Percentiles rank a stretch among this genome's conserved stretches.
Conservation (phyloP, 768 basidiomycete genomes). For the Pulveroboletus sp. region DNA sequence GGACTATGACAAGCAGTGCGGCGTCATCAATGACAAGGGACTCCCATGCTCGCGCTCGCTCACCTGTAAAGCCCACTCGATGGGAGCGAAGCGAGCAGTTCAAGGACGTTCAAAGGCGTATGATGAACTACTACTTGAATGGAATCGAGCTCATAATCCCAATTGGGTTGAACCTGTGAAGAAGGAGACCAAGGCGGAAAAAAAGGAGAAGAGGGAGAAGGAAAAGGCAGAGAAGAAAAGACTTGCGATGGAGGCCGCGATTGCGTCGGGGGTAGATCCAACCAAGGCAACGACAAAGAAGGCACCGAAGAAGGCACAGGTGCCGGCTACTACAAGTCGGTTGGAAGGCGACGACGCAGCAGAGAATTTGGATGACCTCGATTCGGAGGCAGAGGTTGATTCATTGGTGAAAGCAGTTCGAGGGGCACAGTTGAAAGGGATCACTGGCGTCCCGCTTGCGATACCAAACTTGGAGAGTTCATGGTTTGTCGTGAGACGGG, state of each 20-base stretch:
- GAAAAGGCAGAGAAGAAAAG: slow-evolving; percentile 83
- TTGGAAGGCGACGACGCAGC: slow-evolving; percentile 55
- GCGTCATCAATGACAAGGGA: slow-evolving; percentile 94
- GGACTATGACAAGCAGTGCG: slow-evolving; percentile 89
- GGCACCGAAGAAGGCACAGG: slow-evolving; percentile 56
- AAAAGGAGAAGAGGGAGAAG: slow-evolving; percentile 76
- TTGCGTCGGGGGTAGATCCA: slow-evolving; percentile 51
- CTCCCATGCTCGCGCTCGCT: slow-evolving; percentile 91
- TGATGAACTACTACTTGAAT: slow-evolving; percentile 85
- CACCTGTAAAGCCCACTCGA: slow-evolving; percentile 97
- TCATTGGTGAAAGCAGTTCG: slow-evolving; percentile 61
- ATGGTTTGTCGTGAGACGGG: slow-evolving; percentile 78
- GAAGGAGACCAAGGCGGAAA: slow-evolving; percentile 80
- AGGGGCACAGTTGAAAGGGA: slow-evolving; percentile 49
- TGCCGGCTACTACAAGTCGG: slow-evolving; percentile 46
- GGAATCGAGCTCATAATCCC: slow-evolving; percentile 84
- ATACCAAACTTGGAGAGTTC: slow-evolving; percentile 68
- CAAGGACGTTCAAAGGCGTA: slow-evolving; percentile 78
- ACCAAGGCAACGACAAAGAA: slow-evolving; percentile 51
- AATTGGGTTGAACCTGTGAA: slow-evolving; percentile 87
- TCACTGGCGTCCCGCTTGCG: slow-evolving; percentile 63
- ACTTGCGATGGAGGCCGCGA: slow-evolving; percentile 64
- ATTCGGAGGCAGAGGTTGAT: slow-evolving; percentile 84
- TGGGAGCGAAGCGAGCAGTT: slow-evolving; percentile 94
- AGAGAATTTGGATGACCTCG: slow-evolving; percentile 74